Evolutionary conservation across 257 asterid species (phyloP).

Genomic region (Solanum chiquidenum): DNA sequence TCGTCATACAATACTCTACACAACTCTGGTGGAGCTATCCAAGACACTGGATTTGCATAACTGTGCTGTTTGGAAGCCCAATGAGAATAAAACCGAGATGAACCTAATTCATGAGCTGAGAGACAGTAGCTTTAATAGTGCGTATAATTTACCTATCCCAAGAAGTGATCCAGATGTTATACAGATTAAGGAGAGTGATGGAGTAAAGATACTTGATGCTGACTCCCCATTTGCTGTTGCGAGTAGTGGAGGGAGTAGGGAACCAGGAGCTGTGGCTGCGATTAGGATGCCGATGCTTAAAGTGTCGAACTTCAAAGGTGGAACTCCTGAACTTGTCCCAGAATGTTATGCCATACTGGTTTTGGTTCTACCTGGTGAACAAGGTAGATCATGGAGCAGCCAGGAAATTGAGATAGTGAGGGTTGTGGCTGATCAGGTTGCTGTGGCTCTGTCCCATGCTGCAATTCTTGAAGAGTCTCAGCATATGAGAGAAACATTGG

Average conservation of each 20-base stretch:
- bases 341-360: conserved; percentile 87
- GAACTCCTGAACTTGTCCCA: conserved; percentile 85
- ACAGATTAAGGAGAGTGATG: conserved; percentile 47
- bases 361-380: conserved; percentile 67
- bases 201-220: conserved; percentile 58
- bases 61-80: conserved; percentile 94
- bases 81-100: conserved; percentile 55
- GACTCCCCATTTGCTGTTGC: conserved; percentile 65
- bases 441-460: conserved; percentile 96
- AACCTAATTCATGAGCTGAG: conserved; percentile 58
- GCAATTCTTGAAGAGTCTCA: conserved; percentile 96
- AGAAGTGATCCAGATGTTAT: conserved; percentile 53
- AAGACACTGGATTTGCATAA: conserved; percentile 67
- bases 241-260: conserved; percentile 49
- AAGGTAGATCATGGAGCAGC: conserved; percentile 55
- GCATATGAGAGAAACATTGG: conserved; percentile 71
- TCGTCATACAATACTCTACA: conserved; percentile 69
- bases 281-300: conserved; percentile 92
- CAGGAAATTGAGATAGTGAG: conserved; percentile 82
- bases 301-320: conserved; percentile 85
- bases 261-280: conserved; percentile 78
- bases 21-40: conserved; percentile 86
- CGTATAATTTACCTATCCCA: conserved; percentile 26
- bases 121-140: conserved; percentile 31
- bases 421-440: conserved; percentile 92